Conservation (phyloP, 352 stramenopile genomes). For the Pythium monospermum region DNA sequence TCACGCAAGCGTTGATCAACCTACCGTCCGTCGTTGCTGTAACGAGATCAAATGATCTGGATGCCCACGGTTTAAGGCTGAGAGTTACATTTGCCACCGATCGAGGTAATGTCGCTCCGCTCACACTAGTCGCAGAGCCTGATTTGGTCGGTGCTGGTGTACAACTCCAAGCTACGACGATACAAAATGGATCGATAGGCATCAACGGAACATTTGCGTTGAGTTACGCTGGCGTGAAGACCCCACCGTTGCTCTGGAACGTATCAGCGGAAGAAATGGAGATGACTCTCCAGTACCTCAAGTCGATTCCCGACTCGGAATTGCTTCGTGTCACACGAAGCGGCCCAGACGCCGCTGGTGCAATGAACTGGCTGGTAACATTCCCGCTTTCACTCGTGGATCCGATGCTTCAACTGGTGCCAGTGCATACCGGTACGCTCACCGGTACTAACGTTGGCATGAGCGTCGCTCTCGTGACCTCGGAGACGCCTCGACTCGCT, state of each 20-base stretch:
- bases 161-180: slow-evolving; percentile 18
- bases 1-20: slow-evolving; percentile 12
- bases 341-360: slow-evolving; percentile 23
- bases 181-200: slow-evolving; percentile 32
- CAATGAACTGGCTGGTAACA: slow-evolving; percentile 49
- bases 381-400: slow-evolving; percentile 38
- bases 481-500: slow-evolving; percentile 33
- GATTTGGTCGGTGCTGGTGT: slow-evolving; percentile 24
- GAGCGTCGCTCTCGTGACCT: slow-evolving; percentile 22
- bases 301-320: slow-evolving; percentile 49
- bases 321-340: slow-evolving; percentile 42
- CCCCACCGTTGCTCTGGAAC: slow-evolving; percentile 64
- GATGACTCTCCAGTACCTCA: slow-evolving; percentile 58
- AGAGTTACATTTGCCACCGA: slow-evolving; percentile 22
- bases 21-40: slow-evolving; percentile 1
- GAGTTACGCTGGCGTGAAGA: slow-evolving; percentile 40
- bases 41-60: not conserved
- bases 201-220: slow-evolving; percentile 51
- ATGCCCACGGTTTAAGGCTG: slow-evolving; percentile 23
- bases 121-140: slow-evolving; percentile 16
- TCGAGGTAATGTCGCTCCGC: slow-evolving; percentile 23
- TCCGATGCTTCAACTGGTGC: slow-evolving; percentile 26
- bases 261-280: slow-evolving; percentile 82
- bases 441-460: slow-evolving; percentile 33
- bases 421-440: slow-evolving; percentile 28